phyloP scores from a whole-genome alignment of 2,329 filamentous ascomycete species.

The Diaporthe ilicicola region DNA sequence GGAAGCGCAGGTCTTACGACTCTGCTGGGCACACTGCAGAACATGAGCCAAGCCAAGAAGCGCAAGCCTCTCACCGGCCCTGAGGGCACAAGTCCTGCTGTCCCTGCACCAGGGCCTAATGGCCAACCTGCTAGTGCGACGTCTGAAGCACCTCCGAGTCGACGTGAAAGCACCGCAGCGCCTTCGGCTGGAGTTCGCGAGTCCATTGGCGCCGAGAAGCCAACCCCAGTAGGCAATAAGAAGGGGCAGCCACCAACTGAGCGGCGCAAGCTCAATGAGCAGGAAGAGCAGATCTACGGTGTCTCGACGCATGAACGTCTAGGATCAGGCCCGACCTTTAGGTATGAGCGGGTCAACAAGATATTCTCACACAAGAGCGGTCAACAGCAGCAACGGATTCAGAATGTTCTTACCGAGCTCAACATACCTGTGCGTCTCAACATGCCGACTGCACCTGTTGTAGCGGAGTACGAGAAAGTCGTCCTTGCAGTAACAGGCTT shows the following conservation, averaged over 20 bases:
- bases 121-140: slow-evolving; percentile 46
- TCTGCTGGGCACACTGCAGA: slow-evolving; percentile 64
- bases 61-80: slow-evolving; percentile 74
- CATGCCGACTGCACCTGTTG: slow-evolving; percentile 78
- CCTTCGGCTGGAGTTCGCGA: slow-evolving; percentile 52
- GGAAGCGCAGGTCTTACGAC: slow-evolving; percentile 29
- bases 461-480: slow-evolving; percentile 75
- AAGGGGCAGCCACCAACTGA: slow-evolving; percentile 62
- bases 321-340: slow-evolving; percentile 86
- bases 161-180: slow-evolving; percentile 63
- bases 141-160: slow-evolving; percentile 49
- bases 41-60: slow-evolving; percentile 91
- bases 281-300: slow-evolving; percentile 83
- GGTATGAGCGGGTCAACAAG: slow-evolving; percentile 83
- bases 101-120: slow-evolving; percentile 44
- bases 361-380: slow-evolving; percentile 80
- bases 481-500: slow-evolving; percentile 73
- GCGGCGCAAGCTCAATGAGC: slow-evolving; percentile 75
- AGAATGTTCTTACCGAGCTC: slow-evolving; percentile 74
- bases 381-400: slow-evolving; percentile 79
- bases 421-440: slow-evolving; percentile 74
- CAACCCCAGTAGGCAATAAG: slow-evolving; percentile 54
- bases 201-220: slow-evolving; percentile 52
- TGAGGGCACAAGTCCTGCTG: slow-evolving; percentile 60
- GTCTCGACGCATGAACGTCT: slow-evolving; percentile 87